Percentiles rank a stretch among this genome's conserved stretches.
Evolutionary conservation across 139 green algal genomes (phyloP).

Genomic region (Pedinophyceae sp.): DNA sequence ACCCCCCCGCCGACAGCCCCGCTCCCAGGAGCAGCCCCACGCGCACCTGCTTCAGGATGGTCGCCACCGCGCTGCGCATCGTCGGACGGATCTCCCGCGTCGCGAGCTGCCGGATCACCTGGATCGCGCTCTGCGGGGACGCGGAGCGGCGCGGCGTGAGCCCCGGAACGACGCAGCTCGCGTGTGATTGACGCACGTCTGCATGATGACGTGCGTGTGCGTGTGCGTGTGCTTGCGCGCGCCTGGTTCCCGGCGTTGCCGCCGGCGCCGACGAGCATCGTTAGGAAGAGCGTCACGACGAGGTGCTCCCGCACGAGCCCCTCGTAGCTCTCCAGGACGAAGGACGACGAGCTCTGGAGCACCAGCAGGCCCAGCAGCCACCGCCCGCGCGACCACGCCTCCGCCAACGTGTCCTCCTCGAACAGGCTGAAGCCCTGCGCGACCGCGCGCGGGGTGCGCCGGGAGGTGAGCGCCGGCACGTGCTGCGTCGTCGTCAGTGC

Average conservation of each 20-base stretch:
- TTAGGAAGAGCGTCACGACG: constrained; percentile 83
- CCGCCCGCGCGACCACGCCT: constrained; percentile 13
- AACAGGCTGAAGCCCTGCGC: too few species aligned
- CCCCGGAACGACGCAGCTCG: too few species aligned
- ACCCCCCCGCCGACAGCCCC: constrained; percentile 46
- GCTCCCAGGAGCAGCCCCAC: constrained; percentile 57
- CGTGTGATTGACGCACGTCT: too few species aligned
- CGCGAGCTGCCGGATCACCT: constrained; percentile 71
- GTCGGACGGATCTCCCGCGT: constrained; percentile 4
- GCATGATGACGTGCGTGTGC: too few species aligned
- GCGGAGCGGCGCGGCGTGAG: too few species aligned
- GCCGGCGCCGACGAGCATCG: constrained; percentile 68
- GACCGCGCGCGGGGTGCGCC: too few species aligned
- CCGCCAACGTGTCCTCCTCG: too few species aligned
- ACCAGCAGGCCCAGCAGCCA: constrained; percentile 71
- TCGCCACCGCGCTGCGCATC: constrained; percentile 25
- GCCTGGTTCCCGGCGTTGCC: constrained; percentile 79
- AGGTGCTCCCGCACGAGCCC: constrained; percentile 56
- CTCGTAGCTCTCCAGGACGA: constrained; percentile 66
- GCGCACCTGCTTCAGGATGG: constrained; percentile 30
- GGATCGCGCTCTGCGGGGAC: constrained; percentile 77
- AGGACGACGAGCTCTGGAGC: constrained; percentile 50
- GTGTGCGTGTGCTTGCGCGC: too few species aligned
- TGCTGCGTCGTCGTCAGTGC: too few species aligned
- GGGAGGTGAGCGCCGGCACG: too few species aligned